Conservation (phyloP, 441 rosid species). For the Gossypium trilobum region DNA sequence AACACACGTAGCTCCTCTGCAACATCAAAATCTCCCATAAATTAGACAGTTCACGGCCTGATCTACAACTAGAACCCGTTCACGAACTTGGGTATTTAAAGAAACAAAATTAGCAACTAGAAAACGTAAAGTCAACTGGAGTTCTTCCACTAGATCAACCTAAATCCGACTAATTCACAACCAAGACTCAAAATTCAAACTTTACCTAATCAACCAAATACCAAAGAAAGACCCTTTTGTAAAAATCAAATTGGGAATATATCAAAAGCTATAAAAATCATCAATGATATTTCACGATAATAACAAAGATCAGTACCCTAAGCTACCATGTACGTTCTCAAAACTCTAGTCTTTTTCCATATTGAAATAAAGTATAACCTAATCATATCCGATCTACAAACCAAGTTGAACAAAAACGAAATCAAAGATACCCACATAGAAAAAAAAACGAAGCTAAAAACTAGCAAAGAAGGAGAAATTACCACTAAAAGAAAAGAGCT, state of each 20-base stretch:
- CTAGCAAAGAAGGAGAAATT: constrained; percentile 13
- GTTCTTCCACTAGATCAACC: neutral
- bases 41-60: neutral
- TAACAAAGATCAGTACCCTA: neutral
- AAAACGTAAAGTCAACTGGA: neutral
- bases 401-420: neutral
- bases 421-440: neutral
- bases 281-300: neutral
- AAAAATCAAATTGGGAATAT: neutral
- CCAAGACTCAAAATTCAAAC: neutral
- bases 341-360: neutral
- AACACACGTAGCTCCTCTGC: neutral
- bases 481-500: constrained; percentile 59
- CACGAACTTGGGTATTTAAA: neutral
- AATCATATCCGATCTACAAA: neutral
- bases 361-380: neutral
- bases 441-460: neutral
- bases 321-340: neutral
- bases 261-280: neutral
- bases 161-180: neutral
- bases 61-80: neutral
- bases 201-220: neutral
- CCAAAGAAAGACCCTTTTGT: too few species aligned
- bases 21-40: neutral
- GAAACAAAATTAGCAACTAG: neutral